These are phyloP conservation scores for Paratinospora sagittata DNA, from an alignment of 164 flowering plant genomes.

Conservation along the genomic window DNA sequence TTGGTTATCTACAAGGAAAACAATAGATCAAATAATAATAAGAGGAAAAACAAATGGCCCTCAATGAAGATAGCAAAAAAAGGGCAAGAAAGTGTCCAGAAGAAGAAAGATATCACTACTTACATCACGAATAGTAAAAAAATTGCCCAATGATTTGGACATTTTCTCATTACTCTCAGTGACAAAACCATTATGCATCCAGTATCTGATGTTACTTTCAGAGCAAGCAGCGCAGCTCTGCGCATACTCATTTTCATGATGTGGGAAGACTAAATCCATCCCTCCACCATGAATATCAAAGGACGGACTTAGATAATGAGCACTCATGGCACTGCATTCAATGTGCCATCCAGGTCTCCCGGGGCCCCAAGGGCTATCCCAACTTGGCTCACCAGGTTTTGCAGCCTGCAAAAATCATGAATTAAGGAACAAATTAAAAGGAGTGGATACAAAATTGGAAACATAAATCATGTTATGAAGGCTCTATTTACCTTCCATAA, in stretches of 20 bases:
- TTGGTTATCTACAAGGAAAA: slow-evolving; percentile 49
- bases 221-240: slow-evolving; percentile 86
- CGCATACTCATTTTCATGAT: slow-evolving; percentile 95
- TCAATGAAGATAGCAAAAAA: background rate
- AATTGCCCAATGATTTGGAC: slow-evolving; percentile 88
- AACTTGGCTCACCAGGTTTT: slow-evolving; percentile 80
- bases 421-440: background rate
- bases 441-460: background rate
- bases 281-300: slow-evolving; percentile 99
- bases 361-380: slow-evolving; percentile 97
- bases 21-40: background rate
- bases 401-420: slow-evolving; percentile 51
- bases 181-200: slow-evolving; percentile 97
- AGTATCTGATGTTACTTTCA: slow-evolving; percentile 57
- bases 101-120: background rate
- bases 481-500: slow-evolving; percentile 66
- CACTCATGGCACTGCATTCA: slow-evolving; percentile 99
- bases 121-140: slow-evolving; percentile 88
- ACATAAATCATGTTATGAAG: background rate
- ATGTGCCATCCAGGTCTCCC: slow-evolving; percentile 99
- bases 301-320: slow-evolving; percentile 48
- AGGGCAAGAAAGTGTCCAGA: background rate
- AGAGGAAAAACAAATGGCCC: background rate
- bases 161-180: slow-evolving; percentile 80
- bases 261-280: slow-evolving; percentile 87